Base-by-base conservation (phyloP, 306 rosid species). In the Fragaria ananassa region DNA sequence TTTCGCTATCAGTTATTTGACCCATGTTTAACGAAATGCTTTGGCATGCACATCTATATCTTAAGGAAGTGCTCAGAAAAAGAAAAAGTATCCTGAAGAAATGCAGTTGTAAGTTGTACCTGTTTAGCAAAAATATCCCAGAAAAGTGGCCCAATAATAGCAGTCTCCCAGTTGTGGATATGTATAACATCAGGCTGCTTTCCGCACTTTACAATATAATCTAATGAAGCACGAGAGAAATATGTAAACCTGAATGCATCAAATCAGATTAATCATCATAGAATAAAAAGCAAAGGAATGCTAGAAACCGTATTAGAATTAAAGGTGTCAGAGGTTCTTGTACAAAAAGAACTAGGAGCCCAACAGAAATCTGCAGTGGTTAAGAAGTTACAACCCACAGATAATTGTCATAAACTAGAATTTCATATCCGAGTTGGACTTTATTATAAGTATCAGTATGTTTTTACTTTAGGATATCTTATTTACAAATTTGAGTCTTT, bases 111-210 rank as follows among this genome's bases (percentile, higher is more conserved):
- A 37, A 71, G 79, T 69, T 79, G 57, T 62, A 93, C 98, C 98
- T 93, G 91, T 41, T 88, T 77, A 71, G 82, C 90, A 85, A 87
- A 87, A 71, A 89, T 81, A 84, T 93, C 98, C 98, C 98, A 93
- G 82, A 93, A 93, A 87, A 93, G 98, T 29, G 98, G 97, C 76
- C 91, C 98, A 85, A 86, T 70, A 42, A 93, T 87, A 72, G 98
- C 92, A 81, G 98, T 93, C 88, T 93, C 93, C 98, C 98, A 89
- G 84, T 88, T 88, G 85, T 93, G 98, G 25, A 93, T 74, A 81
- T 93, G 98, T 72, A 93, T 75, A 68, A 93, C 83, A 86, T 93
- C 97, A 18, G 97, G 98, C 78, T 83, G 86, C 92, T 87, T 93
- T 75, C 93, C 96, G 57, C 93, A 84, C 83, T 91, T 93, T 77